Evolutionary conservation across 2,329 filamentous ascomycete genomes (phyloP), one percentile per base, ranked within the genome.

Genomic region (Verticillium klebahnii): DNA sequence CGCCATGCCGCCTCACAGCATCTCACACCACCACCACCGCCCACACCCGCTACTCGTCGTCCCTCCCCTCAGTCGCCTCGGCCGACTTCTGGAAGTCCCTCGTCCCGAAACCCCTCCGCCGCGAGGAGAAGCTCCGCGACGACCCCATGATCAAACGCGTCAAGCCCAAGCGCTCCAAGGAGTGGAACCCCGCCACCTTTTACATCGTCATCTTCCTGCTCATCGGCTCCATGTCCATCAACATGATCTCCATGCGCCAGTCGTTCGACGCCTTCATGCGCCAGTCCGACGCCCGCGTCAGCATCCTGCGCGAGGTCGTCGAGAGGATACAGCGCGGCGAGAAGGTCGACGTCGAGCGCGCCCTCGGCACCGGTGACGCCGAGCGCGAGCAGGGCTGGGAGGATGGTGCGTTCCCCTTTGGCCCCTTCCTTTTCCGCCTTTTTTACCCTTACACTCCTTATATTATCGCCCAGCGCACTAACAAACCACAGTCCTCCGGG

Each of bases 171-270:
- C 84, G 82, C 66, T 77, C 82, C 17, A 89, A 85, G 70, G 85
- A 87, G 67, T 91, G 89, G 88, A 94, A 94, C 68, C 90, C 91
- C 2, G 90, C 90, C 23, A 93, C 89, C 0, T 94, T 92, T 70
- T 95, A 89, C 74, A 91, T 94, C 67, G 80, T 88, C 69, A 91
- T 94, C 65, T 93, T 93, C 70, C 80, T 93, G 50, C 83, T 98
- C 65, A 94, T 98, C 66, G 96, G 96, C 4, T 97, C 92, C 64
- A 96, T 97, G 82, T 91, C 94, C 15, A 97, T 99, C 69, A 91
- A 97, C 70, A 91, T 95, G 82, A 89, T 99, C 70, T 83, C 88
- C 39, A 74, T 98, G 69, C 89, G 89, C 69, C 91, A 90, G 68
- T 89, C 93, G 58, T 90, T 88, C 70, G 81, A 83, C 36, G 86